Percentiles rank a stretch among this genome's conserved stretches.
Evolutionary conservation across 768 basidiomycete species (phyloP).

Genomic region (Clavaria fumosa): DNA sequence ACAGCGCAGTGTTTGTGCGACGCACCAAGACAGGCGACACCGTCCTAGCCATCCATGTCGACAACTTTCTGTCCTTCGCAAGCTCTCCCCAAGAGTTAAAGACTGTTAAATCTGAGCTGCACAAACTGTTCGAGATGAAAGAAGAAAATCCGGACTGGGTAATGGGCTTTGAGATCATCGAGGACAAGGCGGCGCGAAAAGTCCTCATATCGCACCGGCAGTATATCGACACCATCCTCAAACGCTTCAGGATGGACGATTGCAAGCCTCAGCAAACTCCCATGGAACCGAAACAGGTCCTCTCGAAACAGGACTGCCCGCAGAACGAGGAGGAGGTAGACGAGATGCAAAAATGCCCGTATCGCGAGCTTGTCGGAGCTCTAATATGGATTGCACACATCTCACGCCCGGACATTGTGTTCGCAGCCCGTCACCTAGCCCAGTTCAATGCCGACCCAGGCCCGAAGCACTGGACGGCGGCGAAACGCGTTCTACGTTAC

Average conservation of each 20-base stretch:
- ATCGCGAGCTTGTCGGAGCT: slow-evolving; percentile 12
- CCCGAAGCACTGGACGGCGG: slow-evolving; percentile 16
- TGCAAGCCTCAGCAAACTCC: slow-evolving; percentile 11
- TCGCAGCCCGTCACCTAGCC: too few relatives aligned
- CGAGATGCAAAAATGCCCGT: slow-evolving; percentile 10
- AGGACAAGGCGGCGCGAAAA: slow-evolving; percentile 17
- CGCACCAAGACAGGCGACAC: slow-evolving; percentile 8
- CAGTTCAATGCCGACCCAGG: too few relatives aligned
- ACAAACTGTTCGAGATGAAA: too few relatives aligned
- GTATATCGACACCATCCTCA: too few relatives aligned
- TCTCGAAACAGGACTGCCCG: slow-evolving; percentile 8
- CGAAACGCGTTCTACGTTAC: too few relatives aligned
- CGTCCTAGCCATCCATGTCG: too few relatives aligned
- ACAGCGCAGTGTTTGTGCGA: slow-evolving; percentile 21
- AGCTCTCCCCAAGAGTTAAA: slow-evolving; percentile 7
- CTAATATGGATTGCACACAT: slow-evolving; percentile 18
- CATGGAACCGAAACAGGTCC: slow-evolving; percentile 8
- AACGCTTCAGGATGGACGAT: slow-evolving; percentile 13
- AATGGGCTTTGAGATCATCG: slow-evolving; percentile 21
- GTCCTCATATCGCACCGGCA: too few relatives aligned
- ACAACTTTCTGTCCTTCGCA: too few relatives aligned
- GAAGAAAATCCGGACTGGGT: too few relatives aligned
- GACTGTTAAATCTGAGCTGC: slow-evolving; percentile 14
- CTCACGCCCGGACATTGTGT: too few relatives aligned
- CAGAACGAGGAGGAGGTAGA: too few relatives aligned